Percentiles rank a stretch among this genome's conserved stretches.
phyloP scores from a whole-genome alignment of 2,329 filamentous ascomycete genomes.

The Hymenotorrendiella dingleyae region DNA sequence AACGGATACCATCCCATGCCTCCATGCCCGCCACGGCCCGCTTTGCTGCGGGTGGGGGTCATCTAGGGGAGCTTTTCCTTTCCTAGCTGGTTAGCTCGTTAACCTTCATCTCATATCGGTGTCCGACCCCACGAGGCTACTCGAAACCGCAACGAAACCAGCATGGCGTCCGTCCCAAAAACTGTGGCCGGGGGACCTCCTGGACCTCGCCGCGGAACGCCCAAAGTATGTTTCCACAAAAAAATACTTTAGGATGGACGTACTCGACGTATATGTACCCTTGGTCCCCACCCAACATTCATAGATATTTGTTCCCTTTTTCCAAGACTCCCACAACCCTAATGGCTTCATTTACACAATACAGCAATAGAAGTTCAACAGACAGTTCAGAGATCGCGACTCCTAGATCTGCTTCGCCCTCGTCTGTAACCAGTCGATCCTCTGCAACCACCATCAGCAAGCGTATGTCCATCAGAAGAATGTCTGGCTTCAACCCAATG shows the following conservation, averaged over 20 bases:
- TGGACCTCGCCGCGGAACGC: neutral
- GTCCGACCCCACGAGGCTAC: conserved; percentile 9
- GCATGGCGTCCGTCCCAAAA: conserved; percentile 7
- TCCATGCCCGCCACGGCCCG: conserved; percentile 6
- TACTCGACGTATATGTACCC: conserved; percentile 18
- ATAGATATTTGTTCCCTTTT: conserved; percentile 5
- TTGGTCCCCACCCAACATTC: conserved; percentile 5
- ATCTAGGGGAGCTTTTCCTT: neutral
- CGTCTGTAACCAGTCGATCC: conserved; percentile 23
- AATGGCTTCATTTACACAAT: conserved; percentile 26
- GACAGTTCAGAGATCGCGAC: conserved; percentile 26
- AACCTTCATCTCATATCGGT: no score
- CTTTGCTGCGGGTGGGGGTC: conserved; percentile 2
- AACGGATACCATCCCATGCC: neutral
- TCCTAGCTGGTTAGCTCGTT: neutral
- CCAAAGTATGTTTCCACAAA: conserved; percentile 17
- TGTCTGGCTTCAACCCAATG: conserved; percentile 26
- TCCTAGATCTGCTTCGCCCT: conserved; percentile 26
- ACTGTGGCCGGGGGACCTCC: no score
- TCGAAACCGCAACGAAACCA: conserved; percentile 29
- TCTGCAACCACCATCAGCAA: conserved; percentile 24
- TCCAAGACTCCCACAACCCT: conserved; percentile 5
- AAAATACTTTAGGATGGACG: conserved; percentile 10
- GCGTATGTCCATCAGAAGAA: conserved; percentile 25
- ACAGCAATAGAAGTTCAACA: conserved; percentile 21